These are phyloP conservation scores for Alternaria novae-zelandiae DNA, from an alignment of 2,329 filamentous ascomycete genomes.

Conservation along the genomic window DNA sequence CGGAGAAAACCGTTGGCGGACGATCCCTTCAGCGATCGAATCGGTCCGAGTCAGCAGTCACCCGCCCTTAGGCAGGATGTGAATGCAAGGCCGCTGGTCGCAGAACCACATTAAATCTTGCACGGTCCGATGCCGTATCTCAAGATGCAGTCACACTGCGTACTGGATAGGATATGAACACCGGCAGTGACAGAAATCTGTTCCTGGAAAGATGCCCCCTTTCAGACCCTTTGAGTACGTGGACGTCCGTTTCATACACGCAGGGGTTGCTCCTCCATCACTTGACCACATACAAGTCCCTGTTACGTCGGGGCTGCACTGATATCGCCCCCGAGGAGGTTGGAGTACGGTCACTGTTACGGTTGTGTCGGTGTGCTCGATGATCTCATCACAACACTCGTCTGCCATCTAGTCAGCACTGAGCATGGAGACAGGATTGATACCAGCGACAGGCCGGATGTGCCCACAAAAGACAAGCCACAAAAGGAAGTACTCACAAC, in stretches of 20 bases:
- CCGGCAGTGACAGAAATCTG: not conserved
- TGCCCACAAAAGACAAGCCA: not conserved
- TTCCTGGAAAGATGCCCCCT: not conserved
- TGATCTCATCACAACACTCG: not conserved
- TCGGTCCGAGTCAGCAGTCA: not conserved
- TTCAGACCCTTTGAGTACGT: not conserved
- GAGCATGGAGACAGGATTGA: not conserved
- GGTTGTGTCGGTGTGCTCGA: not conserved
- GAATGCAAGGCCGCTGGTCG: not conserved
- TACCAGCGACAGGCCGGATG: not conserved
- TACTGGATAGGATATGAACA: not conserved
- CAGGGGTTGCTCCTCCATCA: not conserved
- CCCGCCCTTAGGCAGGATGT: not conserved
- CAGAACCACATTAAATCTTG: not conserved
- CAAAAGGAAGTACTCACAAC: not conserved
- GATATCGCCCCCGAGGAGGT: not conserved
- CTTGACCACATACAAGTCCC: not conserved
- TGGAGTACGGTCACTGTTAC: not conserved
- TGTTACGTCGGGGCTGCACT: not conserved
- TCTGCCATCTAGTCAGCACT: not conserved
- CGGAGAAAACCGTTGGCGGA: not conserved
- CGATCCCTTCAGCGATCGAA: not conserved
- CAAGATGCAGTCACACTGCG: not conserved
- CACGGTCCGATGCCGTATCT: not conserved
- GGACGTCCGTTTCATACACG: not conserved